Percentiles rank a stretch among this genome's conserved stretches.
Conservation (phyloP, 805 yeast genomes). For the Teunomyces gatunensis region DNA sequence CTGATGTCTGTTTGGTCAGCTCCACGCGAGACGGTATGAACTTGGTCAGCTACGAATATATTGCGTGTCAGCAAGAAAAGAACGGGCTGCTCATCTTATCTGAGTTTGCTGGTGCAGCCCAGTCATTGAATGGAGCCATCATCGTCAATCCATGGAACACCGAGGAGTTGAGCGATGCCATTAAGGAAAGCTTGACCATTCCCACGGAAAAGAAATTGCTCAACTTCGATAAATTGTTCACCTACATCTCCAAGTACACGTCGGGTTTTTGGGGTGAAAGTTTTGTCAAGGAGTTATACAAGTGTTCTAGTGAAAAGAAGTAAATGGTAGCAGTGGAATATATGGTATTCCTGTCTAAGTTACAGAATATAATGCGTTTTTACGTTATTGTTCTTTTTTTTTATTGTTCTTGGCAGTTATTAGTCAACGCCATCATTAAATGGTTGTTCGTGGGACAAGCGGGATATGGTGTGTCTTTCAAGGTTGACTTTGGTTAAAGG, state of each 20-base stretch:
- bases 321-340: background rate
- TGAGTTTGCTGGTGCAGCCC: slow-evolving; percentile 99
- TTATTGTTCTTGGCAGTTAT: too few relatives aligned
- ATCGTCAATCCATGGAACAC: slow-evolving; percentile 98
- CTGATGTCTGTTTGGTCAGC: slow-evolving; percentile 90
- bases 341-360: background rate
- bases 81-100: slow-evolving; percentile 86
- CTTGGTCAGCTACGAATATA: slow-evolving; percentile 91
- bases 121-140: slow-evolving; percentile 88
- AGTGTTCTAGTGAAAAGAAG: slow-evolving; percentile 16
- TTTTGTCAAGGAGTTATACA: slow-evolving; percentile 81
- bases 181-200: slow-evolving; percentile 81
- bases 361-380: background rate
- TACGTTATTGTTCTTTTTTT: background rate
- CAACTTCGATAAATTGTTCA: slow-evolving; percentile 81
- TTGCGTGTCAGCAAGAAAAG: slow-evolving; percentile 86
- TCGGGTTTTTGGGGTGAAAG: slow-evolving; percentile 97
- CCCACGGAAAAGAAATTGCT: slow-evolving; percentile 75
- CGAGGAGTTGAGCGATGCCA: slow-evolving; percentile 85
- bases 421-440: slow-evolving; percentile 10
- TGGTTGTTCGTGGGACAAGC: slow-evolving; percentile 6
- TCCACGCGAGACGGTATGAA: slow-evolving; percentile 99
- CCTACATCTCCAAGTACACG: slow-evolving; percentile 88
- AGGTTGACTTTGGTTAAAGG: slow-evolving; percentile 32
- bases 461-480: slow-evolving; percentile 21